Evolutionary conservation across 495 filamentous ascomycete species (phyloP), one percentile per base, ranked within the genome.

Genomic region (Aspergillus carlsbadensis): DNA sequence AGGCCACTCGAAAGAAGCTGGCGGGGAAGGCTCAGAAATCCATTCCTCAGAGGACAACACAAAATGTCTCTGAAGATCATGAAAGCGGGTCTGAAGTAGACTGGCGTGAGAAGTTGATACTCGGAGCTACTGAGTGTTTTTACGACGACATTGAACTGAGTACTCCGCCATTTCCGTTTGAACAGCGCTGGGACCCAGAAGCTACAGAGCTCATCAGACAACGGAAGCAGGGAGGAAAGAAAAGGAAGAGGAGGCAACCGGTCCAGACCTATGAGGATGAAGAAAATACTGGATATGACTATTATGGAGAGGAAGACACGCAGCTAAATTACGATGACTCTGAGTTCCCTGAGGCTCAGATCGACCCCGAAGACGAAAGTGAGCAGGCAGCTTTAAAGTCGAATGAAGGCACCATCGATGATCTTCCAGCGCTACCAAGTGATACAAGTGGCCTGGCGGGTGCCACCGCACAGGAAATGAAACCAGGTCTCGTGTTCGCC

Each of bases 91-190:
- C 55, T 22, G 68, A 75, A n/a, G 57, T 70, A 6, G 74, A 74
- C 36, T 98, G 93, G 93, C 82, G 82, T 57, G 65, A 83, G 8
- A 93, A 86, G 65, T 86, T 97, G 34, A 80, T 74, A 37, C 66
- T 89, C 26, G 77, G 76, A 45, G 93, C 91, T 42, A 87, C 91
- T 10, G 94, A 98, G 66, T 97, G 94, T 67, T 81, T 87, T 57
- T 72, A 85, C 46, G 84, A 91, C 20, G 84, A 83, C n/a, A 74
- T 92, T 45, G 72, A 83, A 53, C 76, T 96, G 31, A 91, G 82
- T 52, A 79, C 86, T 18, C 92, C 94, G 0, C 89, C 89, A 3
- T 98, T 96, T 65, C 94, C 94, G 0, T 98, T 98, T 60, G 74
- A 86, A 11, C 90, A 96, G 68, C 84, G 88, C 49, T 96, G 91